phyloP scores from a whole-genome alignment of 176 grass and related monocot genomes.

The Oryza meyeriana region DNA sequence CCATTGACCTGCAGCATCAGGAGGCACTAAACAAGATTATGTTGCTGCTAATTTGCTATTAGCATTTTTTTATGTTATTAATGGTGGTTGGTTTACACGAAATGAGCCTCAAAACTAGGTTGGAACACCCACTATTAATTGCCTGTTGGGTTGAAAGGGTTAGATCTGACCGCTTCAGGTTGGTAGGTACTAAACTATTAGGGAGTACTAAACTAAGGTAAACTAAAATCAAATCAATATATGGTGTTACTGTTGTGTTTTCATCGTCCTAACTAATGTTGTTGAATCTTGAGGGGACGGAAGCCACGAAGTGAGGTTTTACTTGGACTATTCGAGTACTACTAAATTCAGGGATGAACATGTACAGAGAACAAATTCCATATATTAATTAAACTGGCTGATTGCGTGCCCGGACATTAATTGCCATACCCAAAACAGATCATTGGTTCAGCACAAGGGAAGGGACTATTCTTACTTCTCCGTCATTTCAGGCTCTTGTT shows the following conservation, averaged over 20 bases:
- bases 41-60: neutral
- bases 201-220: neutral
- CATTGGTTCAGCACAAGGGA: neutral
- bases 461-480: neutral
- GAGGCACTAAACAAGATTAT: neutral
- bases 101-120: neutral
- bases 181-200: neutral
- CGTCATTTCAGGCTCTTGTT: neutral
- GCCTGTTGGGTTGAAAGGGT: neutral
- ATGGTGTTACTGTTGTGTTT: neutral
- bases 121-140: neutral
- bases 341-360: neutral
- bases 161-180: neutral
- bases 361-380: neutral
- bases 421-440: neutral
- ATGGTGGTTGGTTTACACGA: no score
- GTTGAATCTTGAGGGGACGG: neutral
- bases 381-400: neutral
- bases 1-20: neutral
- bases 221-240: neutral
- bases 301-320: neutral
- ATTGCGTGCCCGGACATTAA: neutral
- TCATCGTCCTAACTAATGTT: no score
- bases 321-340: neutral
- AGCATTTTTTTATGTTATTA: neutral